phyloP scores from a whole-genome alignment of 2,329 filamentous ascomycete genomes.

The Myrmaecium sp. region DNA sequence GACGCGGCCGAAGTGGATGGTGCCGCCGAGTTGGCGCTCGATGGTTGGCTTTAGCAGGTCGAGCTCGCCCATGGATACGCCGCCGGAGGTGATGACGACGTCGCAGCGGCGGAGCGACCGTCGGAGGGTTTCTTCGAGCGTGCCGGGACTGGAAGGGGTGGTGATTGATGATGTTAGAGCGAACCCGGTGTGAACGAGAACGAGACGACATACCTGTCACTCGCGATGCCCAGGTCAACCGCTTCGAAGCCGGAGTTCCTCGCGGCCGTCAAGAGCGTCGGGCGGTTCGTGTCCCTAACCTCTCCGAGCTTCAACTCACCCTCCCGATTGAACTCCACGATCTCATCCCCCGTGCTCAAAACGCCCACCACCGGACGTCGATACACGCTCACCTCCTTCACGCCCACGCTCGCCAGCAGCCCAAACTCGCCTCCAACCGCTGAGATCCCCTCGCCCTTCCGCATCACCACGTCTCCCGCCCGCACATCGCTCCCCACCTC shows the following conservation, averaged over 20 bases:
- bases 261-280: conserved; percentile 67
- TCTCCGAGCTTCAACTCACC: conserved; percentile 56
- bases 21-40: conserved; percentile 74
- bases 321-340: conserved; percentile 55
- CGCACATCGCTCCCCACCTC: conserved; percentile 81
- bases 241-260: conserved; percentile 58
- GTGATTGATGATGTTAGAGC: conserved; percentile 1
- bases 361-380: conserved; percentile 66
- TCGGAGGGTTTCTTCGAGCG: conserved; percentile 62
- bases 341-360: conserved; percentile 87
- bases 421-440: conserved; percentile 83
- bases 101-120: conserved; percentile 58
- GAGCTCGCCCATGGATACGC: conserved; percentile 94
- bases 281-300: conserved; percentile 85
- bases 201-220: conserved; percentile 37
- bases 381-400: conserved; percentile 53
- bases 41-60: conserved; percentile 94
- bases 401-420: conserved; percentile 70
- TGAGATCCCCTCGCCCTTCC: conserved; percentile 66
- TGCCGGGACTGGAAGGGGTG: conserved; percentile 33
- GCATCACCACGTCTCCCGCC: conserved; percentile 51
- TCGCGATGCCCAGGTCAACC: conserved; percentile 73
- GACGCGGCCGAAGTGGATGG: conserved; percentile 90
- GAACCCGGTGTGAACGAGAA: neutral
- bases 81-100: conserved; percentile 78